These are phyloP conservation scores for Starmerella etchellsii DNA, from an alignment of 805 yeast species.

Conservation along the genomic window DNA sequence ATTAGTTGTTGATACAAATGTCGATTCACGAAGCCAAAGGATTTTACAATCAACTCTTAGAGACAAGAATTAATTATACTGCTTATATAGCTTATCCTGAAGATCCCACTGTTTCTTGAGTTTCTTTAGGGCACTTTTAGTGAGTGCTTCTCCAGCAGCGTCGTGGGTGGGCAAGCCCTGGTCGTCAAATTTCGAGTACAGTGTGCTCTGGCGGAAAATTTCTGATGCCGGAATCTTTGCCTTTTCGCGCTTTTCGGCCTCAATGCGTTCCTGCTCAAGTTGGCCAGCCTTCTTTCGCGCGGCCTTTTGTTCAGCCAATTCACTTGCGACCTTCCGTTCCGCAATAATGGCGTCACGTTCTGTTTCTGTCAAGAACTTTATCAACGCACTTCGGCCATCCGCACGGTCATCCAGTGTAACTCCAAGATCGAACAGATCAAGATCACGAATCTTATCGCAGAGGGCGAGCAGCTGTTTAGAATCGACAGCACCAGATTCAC, in stretches of 20 bases:
- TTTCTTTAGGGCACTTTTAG: conserved; percentile 79
- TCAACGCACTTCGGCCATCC: conserved; percentile 61
- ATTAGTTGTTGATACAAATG: too few relatives aligned
- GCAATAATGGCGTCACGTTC: conserved; percentile 55
- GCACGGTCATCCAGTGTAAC: conserved; percentile 82
- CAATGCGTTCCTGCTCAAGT: conserved; percentile 23
- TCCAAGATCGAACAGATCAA: conserved; percentile 59
- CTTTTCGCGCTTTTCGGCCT: conserved; percentile 57
- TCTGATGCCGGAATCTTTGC: conserved; percentile 59
- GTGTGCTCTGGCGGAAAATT: conserved; percentile 38
- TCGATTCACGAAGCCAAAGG: too few relatives aligned
- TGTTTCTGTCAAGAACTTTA: conserved; percentile 59
- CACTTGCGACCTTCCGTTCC: conserved; percentile 45
- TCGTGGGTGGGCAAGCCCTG: conserved; percentile 71
- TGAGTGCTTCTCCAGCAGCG: conserved; percentile 55
- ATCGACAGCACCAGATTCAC: conserved; percentile 32
- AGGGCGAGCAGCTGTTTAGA: conserved; percentile 42
- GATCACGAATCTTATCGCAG: conserved; percentile 61
- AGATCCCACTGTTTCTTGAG: conserved; percentile 61
- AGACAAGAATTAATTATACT: conserved; percentile 32
- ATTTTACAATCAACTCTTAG: too few relatives aligned
- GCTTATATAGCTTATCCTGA: conserved; percentile 72
- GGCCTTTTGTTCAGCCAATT: conserved; percentile 40
- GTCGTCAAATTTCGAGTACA: conserved; percentile 70
- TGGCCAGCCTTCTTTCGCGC: conserved; percentile 39